A percentile compares a stretch with the other conserved stretches of the same genome.
phyloP scores from a whole-genome alignment of 2,329 filamentous ascomycete species.

The Curvularia sp. region DNA sequence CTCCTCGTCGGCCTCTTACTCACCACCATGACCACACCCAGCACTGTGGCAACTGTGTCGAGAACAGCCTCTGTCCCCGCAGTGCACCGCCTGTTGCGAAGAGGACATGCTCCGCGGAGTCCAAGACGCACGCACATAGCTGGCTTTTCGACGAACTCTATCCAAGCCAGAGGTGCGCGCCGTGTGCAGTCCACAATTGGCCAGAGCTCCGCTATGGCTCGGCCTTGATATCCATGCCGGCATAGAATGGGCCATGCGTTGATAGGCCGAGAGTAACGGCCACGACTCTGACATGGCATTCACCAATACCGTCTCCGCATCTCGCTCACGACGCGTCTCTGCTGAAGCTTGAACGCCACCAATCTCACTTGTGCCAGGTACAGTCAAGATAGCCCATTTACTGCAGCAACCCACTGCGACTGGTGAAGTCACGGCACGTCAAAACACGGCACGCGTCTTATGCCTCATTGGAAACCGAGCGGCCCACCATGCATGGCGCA shows the following conservation, averaged over 20 bases:
- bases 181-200: background rate
- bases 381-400: background rate
- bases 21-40: background rate
- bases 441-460: background rate
- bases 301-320: background rate
- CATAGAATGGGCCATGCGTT: background rate
- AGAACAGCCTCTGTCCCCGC: background rate
- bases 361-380: background rate
- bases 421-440: background rate
- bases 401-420: background rate
- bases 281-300: background rate
- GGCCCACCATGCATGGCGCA: background rate
- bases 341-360: background rate
- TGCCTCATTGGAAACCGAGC: background rate
- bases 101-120: background rate
- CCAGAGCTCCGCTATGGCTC: background rate
- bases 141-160: background rate
- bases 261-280: too few species aligned
- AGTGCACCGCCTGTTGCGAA: background rate
- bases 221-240: background rate
- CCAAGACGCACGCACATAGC: background rate
- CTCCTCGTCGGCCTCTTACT: too few species aligned
- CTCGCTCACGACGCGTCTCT: background rate
- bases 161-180: background rate
- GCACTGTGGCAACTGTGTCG: too few species aligned